These are phyloP conservation scores for Fusarium brevicatenulatum DNA, from an alignment of 2,329 filamentous ascomycete species.

Conservation along the genomic window DNA sequence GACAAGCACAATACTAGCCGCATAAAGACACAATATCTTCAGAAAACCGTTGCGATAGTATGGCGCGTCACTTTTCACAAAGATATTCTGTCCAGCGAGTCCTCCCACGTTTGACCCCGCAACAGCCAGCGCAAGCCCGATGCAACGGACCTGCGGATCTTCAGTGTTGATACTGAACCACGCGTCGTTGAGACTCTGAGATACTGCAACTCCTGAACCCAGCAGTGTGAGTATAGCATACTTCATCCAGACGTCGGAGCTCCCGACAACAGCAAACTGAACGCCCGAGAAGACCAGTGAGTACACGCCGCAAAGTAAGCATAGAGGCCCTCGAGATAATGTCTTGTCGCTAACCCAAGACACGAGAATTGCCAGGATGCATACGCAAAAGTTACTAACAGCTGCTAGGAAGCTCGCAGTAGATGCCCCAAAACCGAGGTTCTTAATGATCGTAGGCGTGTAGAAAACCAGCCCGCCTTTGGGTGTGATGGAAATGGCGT, in stretches of 20 bases:
- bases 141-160: neutral
- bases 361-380: neutral
- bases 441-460: conserved; percentile 9
- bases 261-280: neutral
- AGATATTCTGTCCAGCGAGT: neutral
- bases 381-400: neutral
- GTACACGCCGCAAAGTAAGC: neutral
- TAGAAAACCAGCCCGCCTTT: conserved; percentile 1
- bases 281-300: neutral
- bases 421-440: neutral
- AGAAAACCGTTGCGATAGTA: neutral
- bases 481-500: neutral
- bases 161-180: conserved; percentile 7
- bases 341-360: conserved; percentile 11
- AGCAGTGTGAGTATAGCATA: neutral
- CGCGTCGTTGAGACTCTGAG: neutral
- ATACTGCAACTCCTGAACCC: neutral
- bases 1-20: conserved; percentile 2
- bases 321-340: neutral
- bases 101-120: neutral
- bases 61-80: neutral
- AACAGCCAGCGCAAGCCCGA: neutral
- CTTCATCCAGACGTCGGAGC: neutral
- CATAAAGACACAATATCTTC: neutral
- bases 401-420: conserved; percentile 2